Evolutionary conservation across 2,329 filamentous ascomycete species (phyloP).

Genomic region (Fusarium multiceps): DNA sequence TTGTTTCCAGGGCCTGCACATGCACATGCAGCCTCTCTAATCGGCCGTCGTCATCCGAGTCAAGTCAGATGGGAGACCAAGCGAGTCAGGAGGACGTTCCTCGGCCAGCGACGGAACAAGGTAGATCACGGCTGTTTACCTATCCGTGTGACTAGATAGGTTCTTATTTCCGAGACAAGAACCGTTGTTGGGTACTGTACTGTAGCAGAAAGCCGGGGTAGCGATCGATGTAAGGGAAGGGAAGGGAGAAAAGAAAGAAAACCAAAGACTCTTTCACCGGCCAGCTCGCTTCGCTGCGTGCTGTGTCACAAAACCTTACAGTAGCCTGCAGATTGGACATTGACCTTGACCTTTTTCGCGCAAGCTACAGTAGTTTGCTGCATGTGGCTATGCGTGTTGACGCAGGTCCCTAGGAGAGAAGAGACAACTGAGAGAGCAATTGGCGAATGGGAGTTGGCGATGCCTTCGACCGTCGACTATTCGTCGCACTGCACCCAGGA

Average conservation of each 20-base stretch:
- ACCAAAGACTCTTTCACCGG: conserved; percentile 25
- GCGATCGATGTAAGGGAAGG: background rate
- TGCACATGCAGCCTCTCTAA: conserved; percentile 30
- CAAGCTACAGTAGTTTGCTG: conserved; percentile 36
- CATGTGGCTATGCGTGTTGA: conserved; percentile 31
- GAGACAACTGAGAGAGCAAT: conserved; percentile 46
- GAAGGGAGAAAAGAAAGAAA: conserved; percentile 26
- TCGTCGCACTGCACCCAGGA: conserved; percentile 5
- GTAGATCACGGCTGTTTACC: background rate
- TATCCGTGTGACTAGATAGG: background rate
- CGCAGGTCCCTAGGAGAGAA: conserved; percentile 46
- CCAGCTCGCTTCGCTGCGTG: conserved; percentile 21
- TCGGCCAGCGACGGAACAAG: conserved; percentile 36
- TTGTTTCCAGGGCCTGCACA: background rate
- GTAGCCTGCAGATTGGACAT: conserved; percentile 22
- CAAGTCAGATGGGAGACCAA: conserved; percentile 44
- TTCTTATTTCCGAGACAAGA: conserved; percentile 25
- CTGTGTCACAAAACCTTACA: conserved; percentile 28
- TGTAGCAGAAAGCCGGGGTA: conserved; percentile 11
- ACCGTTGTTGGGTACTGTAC: background rate
- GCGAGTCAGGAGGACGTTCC: conserved; percentile 43
- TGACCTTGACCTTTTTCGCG: conserved; percentile 37
- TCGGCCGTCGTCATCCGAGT: conserved; percentile 45
- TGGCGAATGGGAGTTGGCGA: conserved; percentile 40
- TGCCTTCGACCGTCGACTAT: conserved; percentile 15